Evolutionary conservation across 345 rosid genomes (phyloP).

Genomic region (Populus euphratica): DNA sequence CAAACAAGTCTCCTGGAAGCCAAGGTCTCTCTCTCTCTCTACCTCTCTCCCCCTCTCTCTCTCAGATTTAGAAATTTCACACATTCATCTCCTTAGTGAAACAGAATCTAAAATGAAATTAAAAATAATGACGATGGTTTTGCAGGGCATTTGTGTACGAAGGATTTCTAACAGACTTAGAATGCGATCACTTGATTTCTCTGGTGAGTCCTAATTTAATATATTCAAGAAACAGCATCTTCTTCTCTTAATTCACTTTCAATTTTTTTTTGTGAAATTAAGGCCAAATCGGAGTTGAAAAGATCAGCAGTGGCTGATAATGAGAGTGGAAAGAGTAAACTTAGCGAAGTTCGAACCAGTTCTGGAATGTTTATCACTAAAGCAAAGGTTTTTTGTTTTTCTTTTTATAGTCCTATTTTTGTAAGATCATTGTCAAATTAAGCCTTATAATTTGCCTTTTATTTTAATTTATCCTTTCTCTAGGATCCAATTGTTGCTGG

Average conservation of each 20-base stretch:
- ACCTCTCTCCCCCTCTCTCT: neutral
- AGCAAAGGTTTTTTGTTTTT: slow-evolving; percentile 59
- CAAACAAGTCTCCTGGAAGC: slow-evolving; percentile 83
- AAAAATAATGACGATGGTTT: neutral
- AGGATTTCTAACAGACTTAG: slow-evolving; percentile 86
- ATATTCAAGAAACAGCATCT: no score
- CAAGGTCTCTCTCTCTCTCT: slow-evolving; percentile 43
- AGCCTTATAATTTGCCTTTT: neutral
- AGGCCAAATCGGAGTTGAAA: slow-evolving; percentile 89
- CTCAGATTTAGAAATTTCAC: no score
- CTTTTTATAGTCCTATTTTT: neutral
- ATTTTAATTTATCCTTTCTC: slow-evolving; percentile 4
- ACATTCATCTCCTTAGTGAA: no score
- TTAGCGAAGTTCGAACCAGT: slow-evolving; percentile 87
- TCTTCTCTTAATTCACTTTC: neutral
- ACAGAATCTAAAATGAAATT: neutral
- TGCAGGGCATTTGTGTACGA: slow-evolving; percentile 86
- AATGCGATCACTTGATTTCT: slow-evolving; percentile 92
- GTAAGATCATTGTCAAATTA: neutral
- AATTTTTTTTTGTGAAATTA: slow-evolving; percentile 4
- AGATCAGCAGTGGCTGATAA: slow-evolving; percentile 91
- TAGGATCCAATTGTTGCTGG: slow-evolving; percentile 89
- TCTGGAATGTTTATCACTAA: slow-evolving; percentile 92
- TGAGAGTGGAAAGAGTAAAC: slow-evolving; percentile 70
- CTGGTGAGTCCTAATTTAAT: slow-evolving; percentile 44